These are phyloP conservation scores for Peronospora farinosa DNA, from an alignment of 352 stramenopile genomes.

Conservation along the genomic window DNA sequence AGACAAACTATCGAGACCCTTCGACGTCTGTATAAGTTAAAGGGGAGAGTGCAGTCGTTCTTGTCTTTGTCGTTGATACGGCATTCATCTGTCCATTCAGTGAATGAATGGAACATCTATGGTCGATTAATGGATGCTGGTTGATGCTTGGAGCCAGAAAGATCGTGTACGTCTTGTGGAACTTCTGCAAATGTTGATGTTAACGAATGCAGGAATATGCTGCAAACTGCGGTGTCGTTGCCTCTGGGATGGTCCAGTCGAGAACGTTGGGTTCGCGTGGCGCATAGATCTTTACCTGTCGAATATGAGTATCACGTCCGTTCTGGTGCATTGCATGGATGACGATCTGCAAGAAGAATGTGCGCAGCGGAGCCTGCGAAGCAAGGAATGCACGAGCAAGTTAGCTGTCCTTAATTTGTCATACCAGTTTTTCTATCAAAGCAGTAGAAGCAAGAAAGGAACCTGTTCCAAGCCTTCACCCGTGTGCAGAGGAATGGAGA, in stretches of 20 bases:
- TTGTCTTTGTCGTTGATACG: background rate
- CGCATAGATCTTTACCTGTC: slow-evolving; percentile 90
- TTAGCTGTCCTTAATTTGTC: too few species aligned
- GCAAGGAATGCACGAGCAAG: background rate
- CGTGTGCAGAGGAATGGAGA: slow-evolving; percentile 82
- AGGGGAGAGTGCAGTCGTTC: background rate
- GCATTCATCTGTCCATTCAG: background rate
- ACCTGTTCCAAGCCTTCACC: slow-evolving; percentile 48
- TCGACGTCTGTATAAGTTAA: slow-evolving; percentile 10
- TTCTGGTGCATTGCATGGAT: slow-evolving; percentile 98
- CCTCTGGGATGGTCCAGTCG: slow-evolving; percentile 45
- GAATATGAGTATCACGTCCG: slow-evolving; percentile 93
- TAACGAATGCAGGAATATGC: slow-evolving; percentile 59
- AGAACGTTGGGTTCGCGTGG: slow-evolving; percentile 54
- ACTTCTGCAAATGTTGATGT: background rate
- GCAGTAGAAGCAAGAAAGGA: background rate
- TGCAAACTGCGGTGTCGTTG: slow-evolving; percentile 63
- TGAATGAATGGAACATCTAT: slow-evolving; percentile 2
- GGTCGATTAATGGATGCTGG: slow-evolving; percentile 15
- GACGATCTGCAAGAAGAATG: slow-evolving; percentile 95
- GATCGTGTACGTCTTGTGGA: background rate
- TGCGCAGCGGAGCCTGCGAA: slow-evolving; percentile 55
- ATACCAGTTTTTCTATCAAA: background rate
- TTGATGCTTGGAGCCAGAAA: background rate
- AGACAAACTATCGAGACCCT: slow-evolving; percentile 30